Base-by-base conservation (phyloP, 345 rosid genomes). In the Melastoma malabathricum region DNA sequence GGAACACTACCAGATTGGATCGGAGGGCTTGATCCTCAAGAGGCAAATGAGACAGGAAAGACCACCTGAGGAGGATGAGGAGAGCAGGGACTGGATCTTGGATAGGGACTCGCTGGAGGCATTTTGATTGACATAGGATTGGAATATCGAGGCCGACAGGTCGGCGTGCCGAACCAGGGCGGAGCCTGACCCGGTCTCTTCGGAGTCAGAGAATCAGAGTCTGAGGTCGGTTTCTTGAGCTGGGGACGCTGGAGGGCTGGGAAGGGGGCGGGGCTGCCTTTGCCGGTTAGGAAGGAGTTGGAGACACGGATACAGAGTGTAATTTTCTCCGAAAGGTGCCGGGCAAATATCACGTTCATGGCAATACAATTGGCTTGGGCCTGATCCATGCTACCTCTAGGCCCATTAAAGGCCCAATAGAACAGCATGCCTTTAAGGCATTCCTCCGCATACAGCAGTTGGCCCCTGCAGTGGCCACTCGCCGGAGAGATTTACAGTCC, bases 1-100 rank as follows among this genome's bases (percentile, higher is more conserved):
- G 56, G 79, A 68, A 65, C 96, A 92, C 54, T 90, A 83, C 95
- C 95, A 92, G 15, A 94, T 79, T 3, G 93, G 93, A 54, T 92
- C 89, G 31, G 94, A 72, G 50, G 71, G 78, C 25, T 70, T 69
- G 68, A 82, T 84, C 13, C 96, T 85, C 41, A 84, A 92, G 68
- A 92, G 95, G 63, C 95, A 90, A 15, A 87, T 86, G 46, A 92
- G 83, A 68, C 95, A 84, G 0, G 96, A 87, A 5, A 81, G 69
- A 15, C 82, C 89, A 39, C 98, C 93, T 51, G 98, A 84, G 54
- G 94, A 78, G 48, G 98, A 86, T 0, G 98, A 82, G 43, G 68
- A 65, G 54, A 90, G 80, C 68, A 86, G 82, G 0, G 98, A 84
- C 61, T 84, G 81, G 87, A 84, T 82, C 68, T 90, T 90, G 38